phyloP scores from a whole-genome alignment of 805 yeast species.

The Wickerhamomyces alni region DNA sequence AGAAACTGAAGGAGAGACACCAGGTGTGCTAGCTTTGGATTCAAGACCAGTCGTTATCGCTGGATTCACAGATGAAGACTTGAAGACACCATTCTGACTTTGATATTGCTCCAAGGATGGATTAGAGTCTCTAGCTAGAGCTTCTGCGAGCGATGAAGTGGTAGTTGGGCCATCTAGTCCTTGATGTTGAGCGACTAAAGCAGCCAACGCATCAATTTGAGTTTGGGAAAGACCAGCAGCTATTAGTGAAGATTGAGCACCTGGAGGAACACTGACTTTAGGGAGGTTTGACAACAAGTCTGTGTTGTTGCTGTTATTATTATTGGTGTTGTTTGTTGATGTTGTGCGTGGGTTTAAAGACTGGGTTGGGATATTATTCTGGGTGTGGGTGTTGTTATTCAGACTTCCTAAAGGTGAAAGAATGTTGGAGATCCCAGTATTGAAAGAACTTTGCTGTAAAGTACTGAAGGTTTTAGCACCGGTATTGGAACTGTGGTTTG shows the following conservation, averaged over 20 bases:
- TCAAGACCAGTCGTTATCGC: not conserved
- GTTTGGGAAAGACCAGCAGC: constrained; percentile 62
- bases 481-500: not conserved
- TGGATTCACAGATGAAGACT: constrained; percentile 1
- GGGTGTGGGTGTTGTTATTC: constrained; percentile 1
- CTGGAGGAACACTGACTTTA: constrained; percentile 63
- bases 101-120: not conserved
- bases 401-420: constrained; percentile 9
- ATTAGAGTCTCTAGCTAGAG: not conserved
- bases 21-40: not conserved
- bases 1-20: not conserved
- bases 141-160: too few species aligned
- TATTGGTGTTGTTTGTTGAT: constrained; percentile 22
- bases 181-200: constrained; percentile 68
- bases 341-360: constrained; percentile 2
- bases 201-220: constrained; percentile 70
- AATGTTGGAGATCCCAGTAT: constrained; percentile 8
- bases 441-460: constrained; percentile 6
- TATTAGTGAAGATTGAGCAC: constrained; percentile 57
- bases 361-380: constrained; percentile 1
- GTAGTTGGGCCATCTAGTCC: constrained; percentile 8
- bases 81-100: not conserved
- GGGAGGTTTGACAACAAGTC: constrained; percentile 43
- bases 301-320: too few species aligned
- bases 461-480: constrained; percentile 9